These are phyloP conservation scores for Gaertneriomyces sp. DNA, from an alignment of 192 early-diverging fungal genomes.

Conservation along the genomic window DNA sequence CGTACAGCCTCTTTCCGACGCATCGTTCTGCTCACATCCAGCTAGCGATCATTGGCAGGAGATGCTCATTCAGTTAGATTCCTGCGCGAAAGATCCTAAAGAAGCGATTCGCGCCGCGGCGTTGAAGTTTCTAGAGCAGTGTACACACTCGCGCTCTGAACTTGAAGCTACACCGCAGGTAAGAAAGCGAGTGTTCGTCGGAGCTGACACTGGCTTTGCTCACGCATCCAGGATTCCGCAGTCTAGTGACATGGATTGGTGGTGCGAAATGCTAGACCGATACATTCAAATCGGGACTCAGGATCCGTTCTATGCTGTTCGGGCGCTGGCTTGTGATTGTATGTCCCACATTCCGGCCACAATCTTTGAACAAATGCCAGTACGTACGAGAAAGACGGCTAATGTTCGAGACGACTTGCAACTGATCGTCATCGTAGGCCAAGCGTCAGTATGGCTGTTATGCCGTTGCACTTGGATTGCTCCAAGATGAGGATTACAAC, in stretches of 20 bases:
- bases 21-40: not conserved
- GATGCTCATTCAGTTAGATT: not conserved
- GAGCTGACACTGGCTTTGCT: no score
- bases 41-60: constrained; percentile 10
- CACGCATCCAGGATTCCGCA: no score
- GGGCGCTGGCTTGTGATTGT: constrained; percentile 29
- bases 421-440: constrained; percentile 4
- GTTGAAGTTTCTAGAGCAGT: constrained; percentile 38
- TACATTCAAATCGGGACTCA: constrained; percentile 13
- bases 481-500: constrained; percentile 48
- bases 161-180: no score
- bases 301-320: constrained; percentile 29
- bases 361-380: constrained; percentile 20
- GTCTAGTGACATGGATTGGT: constrained; percentile 4
- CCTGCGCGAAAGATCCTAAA: constrained; percentile 3
- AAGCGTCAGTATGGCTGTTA: constrained; percentile 22
- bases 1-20: no score
- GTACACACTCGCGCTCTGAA: constrained; percentile 17
- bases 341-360: constrained; percentile 28
- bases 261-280: constrained; percentile 16
- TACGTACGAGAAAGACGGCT: not conserved
- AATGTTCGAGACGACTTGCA: not conserved
- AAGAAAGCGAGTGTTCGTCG: no score
- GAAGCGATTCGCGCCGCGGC: constrained; percentile 29
- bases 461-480: constrained; percentile 23